Percentiles rank a stretch among this genome's conserved stretches.
These are phyloP conservation scores for Raddia guianensis DNA, from an alignment of 176 grass and related monocot genomes.

Conservation along the genomic window DNA sequence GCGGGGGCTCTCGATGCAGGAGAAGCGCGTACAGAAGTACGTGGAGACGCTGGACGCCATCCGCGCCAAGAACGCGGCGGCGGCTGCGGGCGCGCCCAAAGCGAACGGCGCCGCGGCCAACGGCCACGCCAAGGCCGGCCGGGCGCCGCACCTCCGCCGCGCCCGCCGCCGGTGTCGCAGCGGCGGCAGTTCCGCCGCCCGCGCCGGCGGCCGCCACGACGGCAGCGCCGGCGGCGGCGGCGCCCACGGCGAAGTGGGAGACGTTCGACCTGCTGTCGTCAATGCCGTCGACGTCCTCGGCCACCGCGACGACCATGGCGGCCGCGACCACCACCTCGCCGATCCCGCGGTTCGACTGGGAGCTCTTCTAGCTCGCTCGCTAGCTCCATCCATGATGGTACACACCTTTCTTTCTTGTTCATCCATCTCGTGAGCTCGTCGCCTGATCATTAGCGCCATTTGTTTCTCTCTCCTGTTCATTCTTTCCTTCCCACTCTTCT, in stretches of 20 bases:
- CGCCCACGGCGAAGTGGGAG: constrained; percentile 73
- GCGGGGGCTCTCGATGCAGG: constrained; percentile 37
- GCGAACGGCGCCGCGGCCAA: constrained; percentile 46
- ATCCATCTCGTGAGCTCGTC: constrained; percentile 16
- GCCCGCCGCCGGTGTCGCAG: constrained; percentile 54
- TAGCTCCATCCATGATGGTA: neutral
- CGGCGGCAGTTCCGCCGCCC: constrained; percentile 48
- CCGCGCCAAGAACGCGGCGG: constrained; percentile 65
- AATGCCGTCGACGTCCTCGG: constrained; percentile 69
- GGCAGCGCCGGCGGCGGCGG: neutral
- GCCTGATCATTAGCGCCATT: constrained; percentile 49
- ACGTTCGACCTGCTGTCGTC: constrained; percentile 83
- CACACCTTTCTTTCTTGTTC: constrained; percentile 4
- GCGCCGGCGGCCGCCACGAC: neutral
- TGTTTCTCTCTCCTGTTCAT: constrained; percentile 49
- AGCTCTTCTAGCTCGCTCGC: constrained; percentile 62
- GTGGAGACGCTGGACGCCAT: constrained; percentile 86
- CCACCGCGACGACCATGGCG: constrained; percentile 55
- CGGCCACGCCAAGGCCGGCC: constrained; percentile 41
- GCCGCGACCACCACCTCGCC: constrained; percentile 40
- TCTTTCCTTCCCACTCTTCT: constrained; percentile 27
- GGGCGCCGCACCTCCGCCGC: constrained; percentile 47
- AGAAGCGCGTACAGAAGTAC: constrained; percentile 89
- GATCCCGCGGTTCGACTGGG: constrained; percentile 86
- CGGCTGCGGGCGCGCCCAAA: constrained; percentile 19